A percentile compares a stretch with the other conserved stretches of the same genome.
These are phyloP conservation scores for Apiotrichum veenhuisii DNA, from an alignment of 1,284 basidiomycete genomes.

Conservation along the genomic window DNA sequence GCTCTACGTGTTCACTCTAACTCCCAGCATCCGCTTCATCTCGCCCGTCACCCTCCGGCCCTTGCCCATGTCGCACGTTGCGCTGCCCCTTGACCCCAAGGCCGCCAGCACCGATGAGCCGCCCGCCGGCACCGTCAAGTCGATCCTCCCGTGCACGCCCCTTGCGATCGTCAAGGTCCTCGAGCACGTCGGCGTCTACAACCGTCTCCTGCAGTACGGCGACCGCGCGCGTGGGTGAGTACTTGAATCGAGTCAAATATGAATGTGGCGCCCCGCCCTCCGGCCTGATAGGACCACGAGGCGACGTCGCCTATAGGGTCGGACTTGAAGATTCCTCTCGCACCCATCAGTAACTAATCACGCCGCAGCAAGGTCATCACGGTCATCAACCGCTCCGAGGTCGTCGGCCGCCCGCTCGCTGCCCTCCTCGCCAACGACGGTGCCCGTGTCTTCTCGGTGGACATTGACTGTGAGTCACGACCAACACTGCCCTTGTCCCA, in stretches of 20 bases:
- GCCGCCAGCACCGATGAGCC: conserved; percentile 54
- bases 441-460: conserved; percentile 84
- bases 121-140: conserved; percentile 55
- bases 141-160: conserved; percentile 94
- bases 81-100: conserved; percentile 32
- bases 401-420: conserved; percentile 86
- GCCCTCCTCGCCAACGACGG: conserved; percentile 89
- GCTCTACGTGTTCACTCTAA: not conserved
- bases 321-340: too few species aligned
- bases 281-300: not conserved
- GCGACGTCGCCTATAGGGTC: not conserved
- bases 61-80: conserved; percentile 39
- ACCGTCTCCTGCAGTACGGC: conserved; percentile 83
- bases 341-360: not conserved
- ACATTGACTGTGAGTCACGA: conserved; percentile 69
- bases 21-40: conserved; percentile 63
- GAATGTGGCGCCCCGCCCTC: not conserved
- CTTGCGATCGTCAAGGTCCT: conserved; percentile 93
- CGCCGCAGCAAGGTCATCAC: conserved; percentile 27
- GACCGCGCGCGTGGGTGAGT: conserved; percentile 78
- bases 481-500: too few species aligned
- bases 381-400: conserved; percentile 57
- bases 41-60: conserved; percentile 49
- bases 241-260: not conserved
- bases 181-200: conserved; percentile 88